phyloP scores from a whole-genome alignment of 805 yeast species.

The Sungouiozyma intestinalis region DNA sequence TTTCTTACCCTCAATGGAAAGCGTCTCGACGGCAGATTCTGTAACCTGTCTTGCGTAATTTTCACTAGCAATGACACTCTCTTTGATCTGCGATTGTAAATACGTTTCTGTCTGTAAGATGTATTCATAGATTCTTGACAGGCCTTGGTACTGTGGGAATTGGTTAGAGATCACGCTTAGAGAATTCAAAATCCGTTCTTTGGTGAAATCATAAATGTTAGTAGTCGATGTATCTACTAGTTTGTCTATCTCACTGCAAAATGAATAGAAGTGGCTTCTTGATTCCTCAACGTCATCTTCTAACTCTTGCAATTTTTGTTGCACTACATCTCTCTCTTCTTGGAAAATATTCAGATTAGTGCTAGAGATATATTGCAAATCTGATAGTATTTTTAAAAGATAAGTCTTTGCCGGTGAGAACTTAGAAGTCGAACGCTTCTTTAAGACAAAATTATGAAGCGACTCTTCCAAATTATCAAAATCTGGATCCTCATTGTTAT shows the following conservation, averaged over 20 bases:
- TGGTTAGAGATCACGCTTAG: constrained; percentile 31
- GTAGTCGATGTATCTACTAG: constrained; percentile 52
- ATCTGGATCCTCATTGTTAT: constrained; percentile 41
- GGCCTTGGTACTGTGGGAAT: constrained; percentile 45
- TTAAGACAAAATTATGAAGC: constrained; percentile 73
- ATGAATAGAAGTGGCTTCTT: constrained; percentile 39
- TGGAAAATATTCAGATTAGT: constrained; percentile 49
- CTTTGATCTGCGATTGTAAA: constrained; percentile 55
- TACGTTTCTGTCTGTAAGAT: constrained; percentile 58
- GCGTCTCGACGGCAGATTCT: constrained; percentile 45
- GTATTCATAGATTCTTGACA: constrained; percentile 56
- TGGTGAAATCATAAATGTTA: constrained; percentile 51
- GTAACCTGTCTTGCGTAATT: constrained; percentile 56
- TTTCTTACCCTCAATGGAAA: constrained; percentile 50
- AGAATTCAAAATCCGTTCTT: constrained; percentile 39
- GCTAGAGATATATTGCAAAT: constrained; percentile 48
- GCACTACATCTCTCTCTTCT: constrained; percentile 38
- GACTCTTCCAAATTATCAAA: constrained; percentile 81
- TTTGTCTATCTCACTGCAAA: constrained; percentile 49
- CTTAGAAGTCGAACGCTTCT: constrained; percentile 81
- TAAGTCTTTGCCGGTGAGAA: constrained; percentile 90
- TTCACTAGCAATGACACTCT: constrained; percentile 58
- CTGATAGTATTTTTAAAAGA: constrained; percentile 55
- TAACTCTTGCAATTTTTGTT: constrained; percentile 42
- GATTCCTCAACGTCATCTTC: constrained; percentile 54